Evolutionary conservation across 331 rosid species (phyloP), one percentile per base, ranked within the genome.

Genomic region (Telfairia occidentalis): DNA sequence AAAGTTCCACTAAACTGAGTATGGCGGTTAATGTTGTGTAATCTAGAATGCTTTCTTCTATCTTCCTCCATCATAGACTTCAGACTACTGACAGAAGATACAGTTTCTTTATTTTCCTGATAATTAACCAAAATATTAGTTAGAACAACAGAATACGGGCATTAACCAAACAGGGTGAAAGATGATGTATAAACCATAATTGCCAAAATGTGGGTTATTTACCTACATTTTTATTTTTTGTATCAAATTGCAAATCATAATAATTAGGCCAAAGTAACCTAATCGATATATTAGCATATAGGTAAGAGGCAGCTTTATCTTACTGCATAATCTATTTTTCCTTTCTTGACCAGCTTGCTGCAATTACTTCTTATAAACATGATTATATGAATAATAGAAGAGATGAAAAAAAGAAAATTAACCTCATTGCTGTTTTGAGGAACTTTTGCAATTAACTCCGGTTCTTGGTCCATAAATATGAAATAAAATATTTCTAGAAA

Each of bases 1-100:
- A 94, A 94, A 74, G 97, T 94, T 81, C 92, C 97, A 64, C 89
- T 85, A 78, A 91, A 94, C 79, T 91, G 90, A 1, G 98, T 86
- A 82, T 88, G 91, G 40, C 91, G 90, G 79, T 70, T 78, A 53
- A 84, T 57, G 77, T 84, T 86, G 71, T 43, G 77, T 60, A 74
- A 57, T 81, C 92, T 87, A 59, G 66, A 78, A 43, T 76, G 84
- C 77, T 76, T 81, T 74, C 75, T 89, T 80, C 80, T 90, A 83
- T 87, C 89, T 85, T 87, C 90, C 78, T 94, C 91, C 85, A 89
- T 85, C 28, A 91, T 81, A 65, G 87, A 87, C 84, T 88, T 86
- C 78, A 91, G 97, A 84, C 95, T 82, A 54, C 77, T 80, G 43
- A 88, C 80, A 74, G 95, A 85, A 55, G 78, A 84, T 73, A 60